Conservation (phyloP, 192 early-diverging fungal species). For the Mortierella hygrophila region DNA sequence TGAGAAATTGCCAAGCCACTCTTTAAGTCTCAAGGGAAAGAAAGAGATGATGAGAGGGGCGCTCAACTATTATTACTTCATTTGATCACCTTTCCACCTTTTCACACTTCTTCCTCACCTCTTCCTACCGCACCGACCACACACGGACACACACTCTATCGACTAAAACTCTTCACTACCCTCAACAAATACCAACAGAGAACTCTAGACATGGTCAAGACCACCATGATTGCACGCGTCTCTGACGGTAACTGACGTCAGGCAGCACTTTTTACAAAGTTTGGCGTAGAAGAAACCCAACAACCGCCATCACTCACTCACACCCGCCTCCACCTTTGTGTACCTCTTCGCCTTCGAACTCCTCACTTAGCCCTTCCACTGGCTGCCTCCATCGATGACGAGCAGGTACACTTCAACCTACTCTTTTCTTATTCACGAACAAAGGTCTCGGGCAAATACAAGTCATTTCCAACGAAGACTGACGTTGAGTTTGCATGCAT, state of each 20-base stretch:
- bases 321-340: background rate
- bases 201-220: slow-evolving; percentile 83
- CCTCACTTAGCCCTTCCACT: slow-evolving; percentile 76
- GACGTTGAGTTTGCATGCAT: background rate
- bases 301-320: background rate
- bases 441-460: background rate
- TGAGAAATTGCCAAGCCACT: slow-evolving; percentile 5
- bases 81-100: background rate
- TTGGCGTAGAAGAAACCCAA: background rate
- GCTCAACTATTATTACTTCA: background rate
- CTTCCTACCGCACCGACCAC: background rate
- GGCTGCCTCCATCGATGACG: slow-evolving; percentile 97
- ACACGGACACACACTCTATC: background rate
- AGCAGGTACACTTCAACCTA: slow-evolving; percentile 69
- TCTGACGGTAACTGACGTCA: slow-evolving; percentile 73
- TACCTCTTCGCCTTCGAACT: background rate
- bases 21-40: background rate
- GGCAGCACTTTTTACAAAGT: background rate
- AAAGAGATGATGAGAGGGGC: slow-evolving; percentile 1
- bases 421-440: background rate
- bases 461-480: background rate
- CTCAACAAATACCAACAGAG: slow-evolving; percentile 6
- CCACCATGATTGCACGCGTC: slow-evolving; percentile 94
- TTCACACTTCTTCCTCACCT: background rate
- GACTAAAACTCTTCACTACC: background rate